Base-by-base conservation (phyloP, 768 basidiomycete species). In the Rhodotorula kratochvilovae region DNA sequence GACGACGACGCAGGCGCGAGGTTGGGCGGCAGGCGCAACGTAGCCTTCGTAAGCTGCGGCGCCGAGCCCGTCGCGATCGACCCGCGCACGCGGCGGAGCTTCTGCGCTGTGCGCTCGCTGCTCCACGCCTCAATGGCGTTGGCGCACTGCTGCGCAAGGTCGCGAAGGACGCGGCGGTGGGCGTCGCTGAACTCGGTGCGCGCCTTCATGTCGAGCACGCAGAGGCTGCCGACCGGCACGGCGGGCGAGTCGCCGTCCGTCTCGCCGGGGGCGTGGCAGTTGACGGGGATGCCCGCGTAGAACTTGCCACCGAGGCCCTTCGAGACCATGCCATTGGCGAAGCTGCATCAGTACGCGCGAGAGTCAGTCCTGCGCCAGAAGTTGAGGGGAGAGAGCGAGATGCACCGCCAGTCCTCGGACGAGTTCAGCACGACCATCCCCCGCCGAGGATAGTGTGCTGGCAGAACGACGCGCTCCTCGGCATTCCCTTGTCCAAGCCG, bases 41-140 rank as follows among this genome's bases (percentile, higher is more conserved):
- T n/a, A 3, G 45, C 13, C 36, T n/a, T 57, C 17, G n/a, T 1
- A 5, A 43, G n/a, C 42, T 31, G 39, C 27, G 58, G n/a, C 11
- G 58, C 42, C 13, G 58, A 59, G 33, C 27, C 48, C 25, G 46
- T 2, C 4, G 33, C 11, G 17, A 66, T 35, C 16, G 64, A n/a
- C n/a, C 56, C 42, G 48, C 48, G 48, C 35, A 73, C 66, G 29
- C 75, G 71, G 11, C 66, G 71, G 2, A 65, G 60, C 29, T 73
- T 67, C 48, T 72, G 74, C 57, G 63, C 64, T 29, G 67, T 42
- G 59, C 75, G 71, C 25, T 66, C 67, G 21, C 50, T 43, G 3
- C 39, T 63, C 77, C 77, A 78, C 21, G 59, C 53, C 25, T 76
- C 76, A 54, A 78, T 74, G n/a, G 72, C 76, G n/a, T 75, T 71